Percentiles rank a stretch among this genome's conserved stretches.
Evolutionary conservation across 495 filamentous ascomycete genomes (phyloP).

Genomic region (Oidiodendron maius): DNA sequence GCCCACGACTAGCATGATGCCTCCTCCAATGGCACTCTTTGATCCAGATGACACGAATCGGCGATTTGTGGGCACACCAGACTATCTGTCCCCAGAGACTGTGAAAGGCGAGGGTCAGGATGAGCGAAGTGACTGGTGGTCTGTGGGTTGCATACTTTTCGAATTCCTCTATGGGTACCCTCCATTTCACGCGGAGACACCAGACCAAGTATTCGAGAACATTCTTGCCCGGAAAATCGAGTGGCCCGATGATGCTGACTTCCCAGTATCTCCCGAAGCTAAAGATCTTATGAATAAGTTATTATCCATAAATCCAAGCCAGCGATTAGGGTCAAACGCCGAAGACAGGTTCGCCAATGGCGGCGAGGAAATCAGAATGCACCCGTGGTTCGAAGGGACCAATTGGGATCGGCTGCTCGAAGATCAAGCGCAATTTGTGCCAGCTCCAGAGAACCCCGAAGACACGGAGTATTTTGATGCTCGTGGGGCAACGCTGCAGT

Average conservation of each 20-base stretch:
- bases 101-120: constrained; percentile 93
- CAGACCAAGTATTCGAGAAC: constrained; percentile 94
- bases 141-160: constrained; percentile 92
- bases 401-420: constrained; percentile 88
- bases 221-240: constrained; percentile 83
- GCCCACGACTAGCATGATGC: constrained; percentile 75
- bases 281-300: constrained; percentile 90
- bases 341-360: constrained; percentile 73
- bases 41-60: constrained; percentile 92
- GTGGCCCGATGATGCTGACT: constrained; percentile 73
- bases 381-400: constrained; percentile 82
- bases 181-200: constrained; percentile 85
- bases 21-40: constrained; percentile 92
- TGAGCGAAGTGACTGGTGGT: constrained; percentile 99
- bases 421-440: constrained; percentile 94
- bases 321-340: constrained; percentile 78
- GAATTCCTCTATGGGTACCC: constrained; percentile 91
- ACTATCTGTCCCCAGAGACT: constrained; percentile 95
- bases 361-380: constrained; percentile 81
- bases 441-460: constrained; percentile 85
- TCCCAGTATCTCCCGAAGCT: constrained; percentile 72
- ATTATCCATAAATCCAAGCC: constrained; percentile 71
- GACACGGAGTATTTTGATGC: constrained; percentile 98
- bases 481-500: constrained; percentile 81
- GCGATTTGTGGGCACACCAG: constrained; percentile 92